These are phyloP conservation scores for Phialophora tarda DNA, from an alignment of 2,329 filamentous ascomycete species.

Conservation along the genomic window DNA sequence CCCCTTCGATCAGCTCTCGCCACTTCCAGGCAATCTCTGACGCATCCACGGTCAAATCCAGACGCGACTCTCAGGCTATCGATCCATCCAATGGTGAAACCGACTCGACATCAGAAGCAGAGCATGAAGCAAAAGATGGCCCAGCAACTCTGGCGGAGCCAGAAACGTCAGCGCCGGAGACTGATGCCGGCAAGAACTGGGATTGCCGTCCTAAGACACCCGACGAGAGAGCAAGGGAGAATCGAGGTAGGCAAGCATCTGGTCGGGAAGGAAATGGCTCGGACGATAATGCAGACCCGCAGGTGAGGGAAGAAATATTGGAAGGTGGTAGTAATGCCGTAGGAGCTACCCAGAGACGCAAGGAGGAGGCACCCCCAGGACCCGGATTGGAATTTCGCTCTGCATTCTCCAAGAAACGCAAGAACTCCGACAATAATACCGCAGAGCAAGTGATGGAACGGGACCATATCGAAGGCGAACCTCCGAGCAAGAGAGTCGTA, in stretches of 20 bases:
- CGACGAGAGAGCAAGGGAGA: not conserved
- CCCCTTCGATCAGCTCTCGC: not conserved
- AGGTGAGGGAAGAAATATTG: not conserved
- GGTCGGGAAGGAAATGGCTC: not conserved
- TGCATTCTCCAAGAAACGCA: not conserved
- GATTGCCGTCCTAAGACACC: not conserved
- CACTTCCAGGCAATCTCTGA: not conserved
- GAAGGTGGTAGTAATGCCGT: not conserved
- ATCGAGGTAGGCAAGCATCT: not conserved
- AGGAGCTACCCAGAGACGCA: not conserved
- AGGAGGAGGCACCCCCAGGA: not conserved
- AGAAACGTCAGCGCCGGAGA: not conserved
- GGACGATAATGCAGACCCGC: not conserved
- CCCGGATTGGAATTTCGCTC: not conserved
- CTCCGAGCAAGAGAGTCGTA: slow-evolving; percentile 2
- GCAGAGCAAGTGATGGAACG: not conserved
- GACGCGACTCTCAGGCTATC: not conserved
- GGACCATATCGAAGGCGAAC: not conserved
- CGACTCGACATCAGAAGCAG: not conserved
- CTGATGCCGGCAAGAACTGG: not conserved
- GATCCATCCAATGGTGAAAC: not conserved
- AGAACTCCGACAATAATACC: not conserved
- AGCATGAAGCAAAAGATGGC: too few species aligned
- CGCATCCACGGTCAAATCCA: not conserved
- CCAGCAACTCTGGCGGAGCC: not conserved